A percentile compares a stretch with the other conserved stretches of the same genome.
Conservation (phyloP, 1,139 yeast genomes). For the Suhomyces taliae region DNA sequence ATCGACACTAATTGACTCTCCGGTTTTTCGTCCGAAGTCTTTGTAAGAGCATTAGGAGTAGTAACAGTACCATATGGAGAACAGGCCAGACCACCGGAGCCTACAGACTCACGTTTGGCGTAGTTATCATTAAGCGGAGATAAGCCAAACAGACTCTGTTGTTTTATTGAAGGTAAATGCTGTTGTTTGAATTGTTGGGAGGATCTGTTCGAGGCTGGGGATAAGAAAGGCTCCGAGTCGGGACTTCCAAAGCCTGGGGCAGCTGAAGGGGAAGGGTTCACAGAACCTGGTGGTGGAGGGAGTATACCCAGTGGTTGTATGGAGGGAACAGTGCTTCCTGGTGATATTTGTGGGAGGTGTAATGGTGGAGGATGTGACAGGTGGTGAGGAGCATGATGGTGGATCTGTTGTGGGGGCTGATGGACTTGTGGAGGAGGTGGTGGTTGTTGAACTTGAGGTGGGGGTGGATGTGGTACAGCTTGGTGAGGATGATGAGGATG, state of each 20-base stretch:
- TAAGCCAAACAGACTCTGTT: background rate
- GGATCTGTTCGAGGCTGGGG: background rate
- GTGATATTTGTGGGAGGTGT: background rate
- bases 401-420: background rate
- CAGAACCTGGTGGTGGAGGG: background rate
- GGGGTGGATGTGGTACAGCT: conserved; percentile 6
- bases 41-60: background rate
- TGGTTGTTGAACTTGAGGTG: conserved; percentile 3
- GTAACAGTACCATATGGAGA: background rate
- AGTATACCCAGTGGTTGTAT: background rate
- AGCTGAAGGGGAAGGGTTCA: background rate
- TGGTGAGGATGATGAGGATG: conserved; percentile 6
- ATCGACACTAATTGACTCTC: conserved; percentile 21
- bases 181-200: conserved; percentile 1
- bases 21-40: background rate
- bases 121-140: background rate
- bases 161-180: conserved; percentile 2
- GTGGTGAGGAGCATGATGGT: background rate
- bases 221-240: background rate
- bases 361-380: background rate
- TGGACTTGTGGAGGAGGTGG: conserved; percentile 1
- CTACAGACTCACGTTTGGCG: background rate
- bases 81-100: background rate
- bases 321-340: background rate
- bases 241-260: background rate